Evolutionary conservation across 441 rosid genomes (phyloP).

Genomic region (Jatropha podagrica): DNA sequence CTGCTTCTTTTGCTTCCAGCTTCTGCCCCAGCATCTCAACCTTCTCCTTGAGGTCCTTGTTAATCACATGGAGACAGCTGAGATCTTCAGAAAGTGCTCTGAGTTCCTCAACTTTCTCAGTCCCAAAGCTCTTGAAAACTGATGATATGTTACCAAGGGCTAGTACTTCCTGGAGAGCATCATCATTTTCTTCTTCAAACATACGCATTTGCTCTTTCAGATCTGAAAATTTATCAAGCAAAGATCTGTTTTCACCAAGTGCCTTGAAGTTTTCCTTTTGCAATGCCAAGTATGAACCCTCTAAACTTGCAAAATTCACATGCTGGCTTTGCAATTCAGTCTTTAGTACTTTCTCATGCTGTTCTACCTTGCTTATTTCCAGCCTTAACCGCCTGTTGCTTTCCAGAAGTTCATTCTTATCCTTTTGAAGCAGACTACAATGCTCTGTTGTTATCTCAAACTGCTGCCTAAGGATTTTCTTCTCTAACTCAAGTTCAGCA

Average conservation of each 20-base stretch:
- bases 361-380: conserved; percentile 48
- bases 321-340: conserved; percentile 41
- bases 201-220: conserved; percentile 46
- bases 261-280: conserved; percentile 49
- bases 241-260: conserved; percentile 44
- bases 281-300: conserved; percentile 46
- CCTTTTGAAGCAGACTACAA: conserved; percentile 40
- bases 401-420: conserved; percentile 54
- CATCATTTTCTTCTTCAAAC: conserved; percentile 63
- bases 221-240: conserved; percentile 48
- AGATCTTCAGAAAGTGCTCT: conserved; percentile 45
- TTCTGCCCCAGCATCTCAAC: conserved; percentile 46
- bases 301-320: conserved; percentile 43
- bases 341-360: conserved; percentile 45
- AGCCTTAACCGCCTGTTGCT: conserved; percentile 53
- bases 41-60: conserved; percentile 43
- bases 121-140: conserved; percentile 57
- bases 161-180: conserved; percentile 51
- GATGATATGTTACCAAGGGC: conserved; percentile 46
- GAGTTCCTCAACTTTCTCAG: conserved; percentile 61
- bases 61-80: conserved; percentile 33
- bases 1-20: conserved; percentile 53
- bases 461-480: conserved; percentile 44
- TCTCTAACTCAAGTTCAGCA: conserved; percentile 55
- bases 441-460: conserved; percentile 45